Percentiles rank a stretch among this genome's conserved stretches.
phyloP scores from a whole-genome alignment of 768 basidiomycete species.

The Russula lepida region DNA sequence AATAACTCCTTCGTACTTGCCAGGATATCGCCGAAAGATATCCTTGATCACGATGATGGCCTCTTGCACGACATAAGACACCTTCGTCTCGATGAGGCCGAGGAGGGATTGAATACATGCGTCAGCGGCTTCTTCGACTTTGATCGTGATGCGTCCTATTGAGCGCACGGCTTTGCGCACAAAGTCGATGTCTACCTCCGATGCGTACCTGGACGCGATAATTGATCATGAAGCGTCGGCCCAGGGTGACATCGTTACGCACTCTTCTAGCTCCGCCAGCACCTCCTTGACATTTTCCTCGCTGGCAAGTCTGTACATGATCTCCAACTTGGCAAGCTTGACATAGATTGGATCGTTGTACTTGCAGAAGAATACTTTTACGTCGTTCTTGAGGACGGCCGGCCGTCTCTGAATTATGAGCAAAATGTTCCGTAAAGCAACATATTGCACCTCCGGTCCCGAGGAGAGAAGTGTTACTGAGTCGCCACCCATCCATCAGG shows the following conservation, averaged over 20 bases:
- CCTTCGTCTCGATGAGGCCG: constrained; percentile 83
- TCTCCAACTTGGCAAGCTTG: constrained; percentile 95
- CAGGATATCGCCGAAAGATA: constrained; percentile 94
- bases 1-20: constrained; percentile 93
- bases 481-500: background rate
- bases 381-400: constrained; percentile 88
- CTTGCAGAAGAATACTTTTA: constrained; percentile 99
- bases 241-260: constrained; percentile 24
- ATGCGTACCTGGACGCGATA: constrained; percentile 67
- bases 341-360: constrained; percentile 99
- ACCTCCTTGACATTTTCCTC: constrained; percentile 91
- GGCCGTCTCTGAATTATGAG: constrained; percentile 95
- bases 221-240: background rate
- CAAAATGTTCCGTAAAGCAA: constrained; percentile 91
- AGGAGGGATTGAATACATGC: constrained; percentile 83
- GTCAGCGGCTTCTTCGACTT: constrained; percentile 84
- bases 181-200: constrained; percentile 97
- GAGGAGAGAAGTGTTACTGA: constrained; percentile 92
- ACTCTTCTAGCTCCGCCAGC: constrained; percentile 93
- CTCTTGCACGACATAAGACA: constrained; percentile 83
- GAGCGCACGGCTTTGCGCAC: constrained; percentile 96
- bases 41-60: constrained; percentile 97
- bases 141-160: constrained; percentile 96
- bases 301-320: constrained; percentile 96
- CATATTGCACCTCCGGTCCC: constrained; percentile 97